A percentile compares a stretch with the other conserved stretches of the same genome.
phyloP scores from a whole-genome alignment of 2,329 filamentous ascomycete genomes.

The Daldinia sp. region DNA sequence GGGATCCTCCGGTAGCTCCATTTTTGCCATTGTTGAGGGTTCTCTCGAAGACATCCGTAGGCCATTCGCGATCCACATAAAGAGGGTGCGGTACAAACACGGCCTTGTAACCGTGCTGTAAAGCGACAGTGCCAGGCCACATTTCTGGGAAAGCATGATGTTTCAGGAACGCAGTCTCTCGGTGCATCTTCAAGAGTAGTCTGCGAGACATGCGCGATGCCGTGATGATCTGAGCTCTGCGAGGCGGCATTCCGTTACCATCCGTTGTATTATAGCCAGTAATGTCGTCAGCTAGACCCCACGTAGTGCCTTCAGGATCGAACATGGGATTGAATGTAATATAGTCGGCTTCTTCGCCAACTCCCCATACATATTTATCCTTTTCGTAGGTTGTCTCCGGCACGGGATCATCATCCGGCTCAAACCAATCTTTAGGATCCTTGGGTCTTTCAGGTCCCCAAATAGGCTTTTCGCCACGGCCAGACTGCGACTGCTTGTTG shows the following conservation, averaged over 20 bases:
- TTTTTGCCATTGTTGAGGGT: conserved; percentile 85
- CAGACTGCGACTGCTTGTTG: conserved; percentile 55
- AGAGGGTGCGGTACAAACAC: conserved; percentile 91
- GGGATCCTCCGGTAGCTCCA: conserved; percentile 78
- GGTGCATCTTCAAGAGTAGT: conserved; percentile 88
- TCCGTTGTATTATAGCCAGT: conserved; percentile 81
- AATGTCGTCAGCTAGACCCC: conserved; percentile 84
- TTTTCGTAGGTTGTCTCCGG: conserved; percentile 80
- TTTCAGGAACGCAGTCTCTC: conserved; percentile 84
- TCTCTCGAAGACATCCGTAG: conserved; percentile 78
- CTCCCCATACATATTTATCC: conserved; percentile 87
- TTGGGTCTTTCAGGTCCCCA: conserved; percentile 86
- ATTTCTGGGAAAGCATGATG: conserved; percentile 96
- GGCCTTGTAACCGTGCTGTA: conserved; percentile 93
- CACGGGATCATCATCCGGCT: conserved; percentile 76
- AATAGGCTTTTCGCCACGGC: conserved; percentile 70
- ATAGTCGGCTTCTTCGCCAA: conserved; percentile 89
- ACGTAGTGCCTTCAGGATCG: conserved; percentile 87
- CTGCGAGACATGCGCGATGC: conserved; percentile 84
- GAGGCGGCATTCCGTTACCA: conserved; percentile 73
- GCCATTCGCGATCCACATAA: conserved; percentile 90
- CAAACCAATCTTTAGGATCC: conserved; percentile 77
- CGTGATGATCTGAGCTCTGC: conserved; percentile 89
- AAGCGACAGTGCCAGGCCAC: conserved; percentile 89
- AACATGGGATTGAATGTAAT: conserved; percentile 94